Evolutionary conservation across 305 asterid species (phyloP), one percentile per base, ranked within the genome.

Genomic region (Rubia occidens): DNA sequence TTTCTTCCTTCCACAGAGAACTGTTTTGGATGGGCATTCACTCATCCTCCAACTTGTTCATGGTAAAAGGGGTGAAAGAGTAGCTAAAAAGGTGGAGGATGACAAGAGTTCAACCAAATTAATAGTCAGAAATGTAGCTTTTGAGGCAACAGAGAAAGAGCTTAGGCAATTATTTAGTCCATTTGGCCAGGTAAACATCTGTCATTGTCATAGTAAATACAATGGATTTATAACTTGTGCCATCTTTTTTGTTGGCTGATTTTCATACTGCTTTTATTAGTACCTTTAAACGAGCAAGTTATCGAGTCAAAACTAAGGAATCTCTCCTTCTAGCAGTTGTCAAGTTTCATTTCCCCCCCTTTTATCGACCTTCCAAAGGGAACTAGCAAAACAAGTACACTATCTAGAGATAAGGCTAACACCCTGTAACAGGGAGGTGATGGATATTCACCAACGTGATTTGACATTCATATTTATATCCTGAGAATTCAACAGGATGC

Each of bases 131-230:
- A 94, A 94, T 78, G 95, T 94, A 67, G 99, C 97, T 76, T 94
- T 94, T 65, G 91, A 94, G 91, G 97, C 96, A 37, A 94, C 99
- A 17, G 89, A 85, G 79, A 89, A 90, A 82, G 99, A 90, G 72
- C 95, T 94, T 20, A 85, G 90, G 74, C 95, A 90, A 67, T 74
- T 90, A 56, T 88, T 90, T 78, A 82, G 84, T 77, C 91, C 95
- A 55, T 94, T 85, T 60, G 99, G 99, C 74, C 96, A 90, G 97
- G 99, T 90, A 82, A 61, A 15, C 40, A 24, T 45, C 10, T 2
- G 21, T 47, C 3, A 11, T 69, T 21, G 29, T 42, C 39, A 13
- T 54, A 17, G 35, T 18, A 6, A 10, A 18, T 39, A 20, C 51
- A 24, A 11, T 24, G 43, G 43, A 39, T 17, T 13, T 58, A 18